Base-by-base conservation (phyloP, 108 stramenopile genomes). In the Nitzschia sp. region DNA sequence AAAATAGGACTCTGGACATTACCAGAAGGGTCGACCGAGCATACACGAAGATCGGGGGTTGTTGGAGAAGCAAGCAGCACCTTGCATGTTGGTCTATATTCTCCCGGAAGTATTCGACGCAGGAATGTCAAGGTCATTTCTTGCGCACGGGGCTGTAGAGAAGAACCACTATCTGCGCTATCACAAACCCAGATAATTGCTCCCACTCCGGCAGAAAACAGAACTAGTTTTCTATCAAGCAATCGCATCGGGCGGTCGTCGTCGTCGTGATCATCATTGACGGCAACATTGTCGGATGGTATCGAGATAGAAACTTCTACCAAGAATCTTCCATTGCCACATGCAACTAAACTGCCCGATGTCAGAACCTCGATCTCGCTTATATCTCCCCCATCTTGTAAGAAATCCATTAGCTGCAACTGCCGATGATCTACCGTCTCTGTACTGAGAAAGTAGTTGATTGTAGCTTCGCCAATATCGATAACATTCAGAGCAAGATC, bases 261-360 rank as follows among this genome's bases (percentile, higher is more conserved):
- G 26, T 59, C 23, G 4, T 71, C 70, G 1, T 38, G 30, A 21
- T 66, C 47, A 21, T 70, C 59, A n/a, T n/a, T n/a, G n/a, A n/a
- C n/a, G 6, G n/a, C 51, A 6, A 6, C 51, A 53, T 53, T 53
- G 2, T 31, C 56, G 42, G 27, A 34, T n/a, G 82, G 78, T 33
- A 84, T 76, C 25, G 58, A 59, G 0, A 78, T 70, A 9, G 75
- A 64, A 4, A 74, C 80, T 46, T 81, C 79, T 3, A 81, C 64
- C 77, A 85, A 65, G 45, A 85, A 81, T 35, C 74, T 56, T n/a
- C 84, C 84, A 30, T 81, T 55, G 19, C 84, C 84, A 59, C 84
- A 85, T n/a, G 77, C 76, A 5, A 64, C 77, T 54, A 85, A 17
- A 23, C 48, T 78, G 24, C 49, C 64, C 2, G 79, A 79, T n/a